Conservation (phyloP, 164 flowering plant species). For the Dillenia turbinata region DNA sequence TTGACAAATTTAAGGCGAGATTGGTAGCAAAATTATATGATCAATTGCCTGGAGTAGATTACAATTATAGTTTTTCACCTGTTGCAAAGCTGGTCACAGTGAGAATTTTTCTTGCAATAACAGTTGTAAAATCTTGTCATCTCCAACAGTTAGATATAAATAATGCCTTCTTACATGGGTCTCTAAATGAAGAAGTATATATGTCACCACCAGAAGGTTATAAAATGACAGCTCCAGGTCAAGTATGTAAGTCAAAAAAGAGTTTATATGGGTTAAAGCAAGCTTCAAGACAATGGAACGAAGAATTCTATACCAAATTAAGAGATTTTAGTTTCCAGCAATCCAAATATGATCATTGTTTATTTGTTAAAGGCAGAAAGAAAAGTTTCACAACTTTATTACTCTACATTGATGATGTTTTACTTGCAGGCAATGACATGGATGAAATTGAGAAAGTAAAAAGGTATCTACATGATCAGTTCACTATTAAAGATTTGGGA, state of each 20-base stretch:
- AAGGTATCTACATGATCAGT: neutral
- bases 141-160: neutral
- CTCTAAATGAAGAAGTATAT: conserved; percentile 1
- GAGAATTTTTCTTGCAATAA: neutral
- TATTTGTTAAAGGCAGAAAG: neutral
- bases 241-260: neutral
- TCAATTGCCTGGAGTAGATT: neutral
- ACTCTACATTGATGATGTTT: neutral
- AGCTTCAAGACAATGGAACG: neutral
- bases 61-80: neutral
- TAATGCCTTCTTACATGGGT: conserved; percentile 9
- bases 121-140: neutral
- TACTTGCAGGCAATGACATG: neutral
- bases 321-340: neutral
- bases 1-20: neutral
- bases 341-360: neutral
- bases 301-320: neutral
- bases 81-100: neutral
- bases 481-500: neutral
- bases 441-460: neutral
- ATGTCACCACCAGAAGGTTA: neutral
- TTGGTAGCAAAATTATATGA: neutral
- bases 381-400: neutral
- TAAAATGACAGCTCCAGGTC: neutral
- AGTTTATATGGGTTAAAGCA: conserved; percentile 2